Evolutionary conservation across 805 yeast species (phyloP), one percentile per base, ranked within the genome.

Genomic region (Starmerella potacharoeniae): DNA sequence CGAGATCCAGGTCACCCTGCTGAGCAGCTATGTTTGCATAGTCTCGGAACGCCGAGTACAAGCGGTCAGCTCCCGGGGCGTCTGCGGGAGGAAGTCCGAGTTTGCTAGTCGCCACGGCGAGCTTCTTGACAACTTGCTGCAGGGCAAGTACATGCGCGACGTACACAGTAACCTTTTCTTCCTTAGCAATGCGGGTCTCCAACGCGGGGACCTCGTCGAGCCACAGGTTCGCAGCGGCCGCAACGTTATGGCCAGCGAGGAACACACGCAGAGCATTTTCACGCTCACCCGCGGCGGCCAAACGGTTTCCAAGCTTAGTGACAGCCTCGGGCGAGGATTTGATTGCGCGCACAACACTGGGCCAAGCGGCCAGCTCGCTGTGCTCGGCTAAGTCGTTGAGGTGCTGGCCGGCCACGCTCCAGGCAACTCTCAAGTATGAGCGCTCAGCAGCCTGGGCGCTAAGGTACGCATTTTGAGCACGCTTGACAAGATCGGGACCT

Each of bases 71-170:
- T 17, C 64, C 69, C 10, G 54, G 44, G n/a, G 60, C 63, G 11
- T 58, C 60, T 14, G 59, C 57, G 16, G 58, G 44, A 36, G 58
- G 58, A 35, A 51, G 46, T 13, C 63, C 64, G 55, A 62, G 49
- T 71, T 71, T 37, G 77, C 66, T 28, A 5, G 59, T 49, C 68
- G 82, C 89, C 30, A 86, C 83, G 39, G 88, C 79, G 58, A 90
- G 78, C 69, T 90, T 90, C 68, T 86, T 95, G 52, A 87, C 84
- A 66, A 89, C 84, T 64, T 80, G 83, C 52, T 84, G 83, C 67
- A 91, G 74, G 8, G 96, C 84, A 62, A 80, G 84, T 62, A 84
- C 81, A 64, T 88, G 88, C 28, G 96, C 95, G 60, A 84, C 93
- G 54, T 84, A 83, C 1, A 87, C 81, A 3, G 95, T 78, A 10